These are phyloP conservation scores for Candida oleophila DNA, from an alignment of 805 yeast genomes.

Conservation along the genomic window DNA sequence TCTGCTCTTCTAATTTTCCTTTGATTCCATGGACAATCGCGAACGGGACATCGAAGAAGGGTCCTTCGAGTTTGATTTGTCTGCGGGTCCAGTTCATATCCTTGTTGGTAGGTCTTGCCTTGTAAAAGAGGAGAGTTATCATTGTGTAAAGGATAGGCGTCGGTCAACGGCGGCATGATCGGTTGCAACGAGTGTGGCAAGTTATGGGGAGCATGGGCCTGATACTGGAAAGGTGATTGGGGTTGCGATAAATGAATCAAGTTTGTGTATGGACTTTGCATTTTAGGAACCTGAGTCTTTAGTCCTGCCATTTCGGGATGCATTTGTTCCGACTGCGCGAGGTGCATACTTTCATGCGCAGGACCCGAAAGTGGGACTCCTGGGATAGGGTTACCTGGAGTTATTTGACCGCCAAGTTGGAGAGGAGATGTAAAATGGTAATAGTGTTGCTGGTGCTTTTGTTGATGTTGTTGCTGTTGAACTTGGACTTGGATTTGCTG, in stretches of 20 bases:
- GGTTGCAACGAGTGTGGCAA: background rate
- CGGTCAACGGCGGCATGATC: background rate
- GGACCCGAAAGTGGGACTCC: background rate
- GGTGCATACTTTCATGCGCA: background rate
- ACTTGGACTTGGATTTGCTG: background rate
- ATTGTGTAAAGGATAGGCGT: background rate
- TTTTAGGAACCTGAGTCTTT: background rate
- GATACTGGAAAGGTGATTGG: background rate
- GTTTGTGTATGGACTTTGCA: background rate
- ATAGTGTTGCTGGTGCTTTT: background rate
- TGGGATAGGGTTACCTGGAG: background rate
- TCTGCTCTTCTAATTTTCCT: background rate
- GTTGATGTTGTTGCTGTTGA: background rate
- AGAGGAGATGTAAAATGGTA: background rate
- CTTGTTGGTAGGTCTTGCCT: background rate
- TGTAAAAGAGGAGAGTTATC: background rate
- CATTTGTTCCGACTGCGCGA: background rate
- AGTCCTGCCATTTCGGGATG: background rate
- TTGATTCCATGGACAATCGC: conserved; percentile 1
- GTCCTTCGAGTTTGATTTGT: background rate
- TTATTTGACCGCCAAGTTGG: background rate
- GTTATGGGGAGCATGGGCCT: background rate
- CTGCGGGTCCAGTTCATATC: background rate
- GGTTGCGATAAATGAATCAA: background rate
- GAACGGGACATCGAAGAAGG: background rate